Percentiles rank a stretch among this genome's conserved stretches.
Conservation (phyloP, 352 stramenopile genomes). For the Globisporangium iwayamae region DNA sequence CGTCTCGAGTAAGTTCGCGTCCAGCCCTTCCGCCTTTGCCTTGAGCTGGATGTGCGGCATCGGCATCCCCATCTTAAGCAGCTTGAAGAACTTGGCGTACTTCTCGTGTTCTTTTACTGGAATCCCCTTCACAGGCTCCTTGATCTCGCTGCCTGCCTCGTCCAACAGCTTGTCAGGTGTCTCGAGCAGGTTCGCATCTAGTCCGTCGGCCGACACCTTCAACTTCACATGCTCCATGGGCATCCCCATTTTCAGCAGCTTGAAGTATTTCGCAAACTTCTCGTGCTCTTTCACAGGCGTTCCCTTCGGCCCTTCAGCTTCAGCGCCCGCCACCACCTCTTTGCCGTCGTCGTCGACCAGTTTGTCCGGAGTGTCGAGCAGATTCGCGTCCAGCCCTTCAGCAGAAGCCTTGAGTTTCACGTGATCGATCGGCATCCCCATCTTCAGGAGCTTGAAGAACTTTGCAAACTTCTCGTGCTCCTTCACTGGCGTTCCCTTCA, state of each 20-base stretch:
- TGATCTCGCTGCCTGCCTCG: conserved; percentile 49
- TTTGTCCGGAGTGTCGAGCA: conserved; percentile 59
- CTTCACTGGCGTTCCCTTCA: conserved; percentile 49
- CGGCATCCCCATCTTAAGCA: conserved; percentile 88
- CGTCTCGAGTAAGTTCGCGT: conserved; percentile 49
- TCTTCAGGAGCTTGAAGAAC: conserved; percentile 93
- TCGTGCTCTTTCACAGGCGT: conserved; percentile 82
- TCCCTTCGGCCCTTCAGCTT: conserved; percentile 20
- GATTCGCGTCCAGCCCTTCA: conserved; percentile 48
- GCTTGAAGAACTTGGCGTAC: conserved; percentile 95
- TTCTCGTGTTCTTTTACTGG: conserved; percentile 85
- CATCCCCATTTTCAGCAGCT: conserved; percentile 89
- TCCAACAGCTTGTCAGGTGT: conserved; percentile 62
- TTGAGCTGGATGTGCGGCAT: conserved; percentile 90
- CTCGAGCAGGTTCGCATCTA: conserved; percentile 53
- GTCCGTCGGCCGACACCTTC: conserved; percentile 60
- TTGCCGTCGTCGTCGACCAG: conserved; percentile 57
- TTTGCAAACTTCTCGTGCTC: conserved; percentile 91
- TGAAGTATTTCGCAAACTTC: conserved; percentile 94
- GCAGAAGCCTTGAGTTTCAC: conserved; percentile 83
- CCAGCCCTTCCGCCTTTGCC: conserved; percentile 51
- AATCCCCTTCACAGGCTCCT: conserved; percentile 25
- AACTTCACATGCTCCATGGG: conserved; percentile 87
- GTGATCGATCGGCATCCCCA: conserved; percentile 83
- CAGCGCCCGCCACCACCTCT: conserved; percentile 8